Conservation (phyloP, 139 green algal genomes). For the Chlorella sorokiniana region DNA sequence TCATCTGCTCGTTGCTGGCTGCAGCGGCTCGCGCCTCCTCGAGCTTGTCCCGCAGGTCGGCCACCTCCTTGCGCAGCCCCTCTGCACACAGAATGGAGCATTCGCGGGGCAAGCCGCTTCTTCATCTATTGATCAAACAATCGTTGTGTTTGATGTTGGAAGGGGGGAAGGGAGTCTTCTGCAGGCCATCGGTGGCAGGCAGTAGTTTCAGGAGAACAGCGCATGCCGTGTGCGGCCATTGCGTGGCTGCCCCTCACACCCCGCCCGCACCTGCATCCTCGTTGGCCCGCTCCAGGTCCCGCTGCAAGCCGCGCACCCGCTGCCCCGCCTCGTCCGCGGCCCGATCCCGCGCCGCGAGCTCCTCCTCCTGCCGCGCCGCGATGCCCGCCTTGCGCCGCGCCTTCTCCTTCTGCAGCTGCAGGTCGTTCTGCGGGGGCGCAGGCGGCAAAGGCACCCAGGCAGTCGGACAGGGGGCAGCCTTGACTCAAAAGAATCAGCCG, state of each 20-base stretch:
- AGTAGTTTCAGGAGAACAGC: no score
- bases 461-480: background rate
- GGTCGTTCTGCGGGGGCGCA: conserved; percentile 56
- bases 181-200: no score
- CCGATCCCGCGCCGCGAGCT: conserved; percentile 65
- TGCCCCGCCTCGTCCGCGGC: conserved; percentile 30
- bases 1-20: conserved; percentile 91
- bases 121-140: no score
- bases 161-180: no score
- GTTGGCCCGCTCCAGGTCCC: conserved; percentile 21
- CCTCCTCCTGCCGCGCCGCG: conserved; percentile 81
- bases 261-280: conserved; percentile 20
- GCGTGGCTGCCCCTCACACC: background rate
- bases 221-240: background rate
- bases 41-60: conserved; percentile 70
- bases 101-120: no score
- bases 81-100: background rate
- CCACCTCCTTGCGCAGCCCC: conserved; percentile 48
- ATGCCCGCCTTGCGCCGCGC: conserved; percentile 76
- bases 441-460: background rate
- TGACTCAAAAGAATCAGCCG: no score
- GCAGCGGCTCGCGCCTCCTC: conserved; percentile 82
- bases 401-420: conserved; percentile 73
- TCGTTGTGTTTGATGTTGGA: no score
- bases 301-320: conserved; percentile 5